Conservation (phyloP, 1,139 yeast genomes). For the Casaregolazyma suthepensis region DNA sequence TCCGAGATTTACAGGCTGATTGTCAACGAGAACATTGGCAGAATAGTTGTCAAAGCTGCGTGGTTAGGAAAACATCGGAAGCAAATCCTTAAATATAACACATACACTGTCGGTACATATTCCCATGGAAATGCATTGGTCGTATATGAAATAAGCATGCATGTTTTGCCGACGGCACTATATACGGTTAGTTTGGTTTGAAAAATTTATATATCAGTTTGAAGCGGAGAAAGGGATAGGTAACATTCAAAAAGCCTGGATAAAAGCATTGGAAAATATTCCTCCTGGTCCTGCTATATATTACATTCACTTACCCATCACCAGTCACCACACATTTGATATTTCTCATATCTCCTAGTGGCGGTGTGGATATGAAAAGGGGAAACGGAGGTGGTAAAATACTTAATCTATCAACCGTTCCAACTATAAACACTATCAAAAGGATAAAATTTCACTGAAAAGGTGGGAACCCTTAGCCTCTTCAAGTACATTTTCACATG, state of each 20-base stretch:
- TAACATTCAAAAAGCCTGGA: neutral
- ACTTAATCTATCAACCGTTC: neutral
- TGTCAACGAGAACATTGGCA: slow-evolving; percentile 79
- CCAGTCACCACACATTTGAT: slow-evolving; percentile 95
- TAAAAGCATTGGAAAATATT: no score
- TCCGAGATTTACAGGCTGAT: slow-evolving; percentile 74
- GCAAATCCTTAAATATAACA: slow-evolving; percentile 4
- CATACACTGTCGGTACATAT: slow-evolving; percentile 80
- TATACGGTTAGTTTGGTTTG: slow-evolving; percentile 4
- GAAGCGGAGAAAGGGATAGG: neutral
- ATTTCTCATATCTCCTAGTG: slow-evolving; percentile 56
- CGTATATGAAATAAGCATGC: slow-evolving; percentile 81
- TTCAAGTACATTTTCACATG: neutral
- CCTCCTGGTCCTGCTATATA: neutral
- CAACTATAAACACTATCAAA: neutral
- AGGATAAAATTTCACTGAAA: neutral
- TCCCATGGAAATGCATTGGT: slow-evolving; percentile 94
- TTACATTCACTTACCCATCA: slow-evolving; percentile 51
- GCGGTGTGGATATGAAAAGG: neutral
- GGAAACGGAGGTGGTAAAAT: neutral
- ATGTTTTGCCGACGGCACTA: slow-evolving; percentile 90
- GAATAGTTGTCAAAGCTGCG: slow-evolving; percentile 69
- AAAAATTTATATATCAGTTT: neutral
- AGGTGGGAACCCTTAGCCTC: neutral
- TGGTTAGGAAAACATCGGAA: neutral